Base-by-base conservation (phyloP, 139 green algal species). In the Tetradesmus obliquus region DNA sequence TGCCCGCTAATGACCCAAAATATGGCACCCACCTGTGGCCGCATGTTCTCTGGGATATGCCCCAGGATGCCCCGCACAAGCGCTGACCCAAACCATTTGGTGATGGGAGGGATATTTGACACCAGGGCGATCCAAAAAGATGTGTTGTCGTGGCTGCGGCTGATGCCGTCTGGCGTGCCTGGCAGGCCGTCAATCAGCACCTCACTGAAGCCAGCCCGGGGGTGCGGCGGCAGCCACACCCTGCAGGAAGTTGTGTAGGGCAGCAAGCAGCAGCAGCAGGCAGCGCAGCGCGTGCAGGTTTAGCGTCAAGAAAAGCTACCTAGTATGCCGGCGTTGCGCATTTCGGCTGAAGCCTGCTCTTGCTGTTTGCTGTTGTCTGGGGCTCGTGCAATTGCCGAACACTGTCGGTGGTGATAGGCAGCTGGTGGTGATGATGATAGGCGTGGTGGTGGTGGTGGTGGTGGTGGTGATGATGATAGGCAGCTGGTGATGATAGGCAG, bases 81-180 rank as follows among this genome's bases (percentile, higher is more conserved):
- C 72, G 91, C 66, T 32, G 51, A 55, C 22, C 72, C 80, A 79
- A 94, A 74, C 76, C 93, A 62, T 45, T 90, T 90, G 69, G 90
- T 86, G 53, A 94, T 55, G 5, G 91, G 87, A 17, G 90, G 55
- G 5, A 92, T 66, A 0, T 93, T 91, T 1, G 88, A 32, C 6
- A 94, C 82, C 4, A 97, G 58, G 1, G 91, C 66, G 0, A 97
- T 81, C 95, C 94, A 96, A 88, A 96, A 97, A 55, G 62, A 90
- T 76, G 54, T 90, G 55, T 93, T 94, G 57, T 95, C 93, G 1
- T 60, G 45, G 1, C 82, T 69, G 1, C 76, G 83, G 19, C 82
- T 88, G 10, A 97, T 89, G 62, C 95, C 95, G 80, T 97, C 95
- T 0, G 95, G 95, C 10, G 94, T 95, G 24, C 95, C 95, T 0